Evolutionary conservation across 108 stramenopile genomes (phyloP), one percentile per base, ranked within the genome.

Genomic region (Nitzschia putrida): DNA sequence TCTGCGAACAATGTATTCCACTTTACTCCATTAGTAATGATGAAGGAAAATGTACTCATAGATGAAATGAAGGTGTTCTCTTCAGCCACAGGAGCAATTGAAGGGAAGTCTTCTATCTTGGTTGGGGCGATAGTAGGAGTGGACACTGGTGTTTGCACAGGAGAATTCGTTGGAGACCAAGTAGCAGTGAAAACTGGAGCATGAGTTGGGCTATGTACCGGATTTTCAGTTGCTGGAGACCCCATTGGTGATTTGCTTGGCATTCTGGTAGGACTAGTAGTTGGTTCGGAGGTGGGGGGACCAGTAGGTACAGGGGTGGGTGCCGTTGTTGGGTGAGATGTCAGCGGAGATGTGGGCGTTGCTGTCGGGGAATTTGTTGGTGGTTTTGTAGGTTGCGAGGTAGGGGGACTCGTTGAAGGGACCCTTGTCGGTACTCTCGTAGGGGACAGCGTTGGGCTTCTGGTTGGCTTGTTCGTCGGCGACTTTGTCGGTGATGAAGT

Each of bases 351-450:
- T 2, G 14, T 61, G 18, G 60, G 60, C 4, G 1, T 20, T 14
- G 29, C 2, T 43, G 60, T 61, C 2, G 60, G 60, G 3, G 25
- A 1, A 16, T 43, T 41, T 16, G 60, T 61, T 61, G 60, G 60
- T 3, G 3, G 40, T 2, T 2, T 41, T 16, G 60, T 61, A 42
- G 60, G 39, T 49, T 16, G 14, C 4, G 18, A 16, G 6, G 47
- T 16, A 49, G 18, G 6, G 14, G 47, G 47, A 3, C n/a, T 18
- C n/a, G 6, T 16, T 18, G 47, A 49, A 49, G 47, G 18, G n/a
- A 5, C 2, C 6, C 47, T 18, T 4, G 29, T 34, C 29, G 29
- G 29, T 34, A 4, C 29, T 34, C 29, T 34, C 3, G 29, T 34
- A 3, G 29, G 29, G 4, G 29, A 4, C 29, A 34, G 3, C 4